phyloP scores from a whole-genome alignment of 2,329 filamentous ascomycete species.

The Tolypocladium ovalisporum region DNA sequence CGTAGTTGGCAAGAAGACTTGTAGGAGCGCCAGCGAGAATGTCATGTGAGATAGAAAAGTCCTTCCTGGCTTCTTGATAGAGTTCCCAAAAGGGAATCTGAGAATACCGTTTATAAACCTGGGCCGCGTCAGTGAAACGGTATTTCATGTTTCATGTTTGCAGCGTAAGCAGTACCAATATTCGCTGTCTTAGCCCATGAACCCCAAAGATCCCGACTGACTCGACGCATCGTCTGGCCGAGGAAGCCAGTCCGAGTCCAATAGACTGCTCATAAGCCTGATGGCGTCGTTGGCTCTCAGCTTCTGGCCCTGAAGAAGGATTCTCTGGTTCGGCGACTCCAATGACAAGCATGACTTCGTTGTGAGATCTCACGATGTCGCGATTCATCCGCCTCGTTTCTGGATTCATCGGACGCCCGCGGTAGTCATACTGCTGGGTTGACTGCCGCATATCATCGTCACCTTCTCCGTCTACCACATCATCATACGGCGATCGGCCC shows the following conservation, averaged over 20 bases:
- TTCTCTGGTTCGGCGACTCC: constrained; percentile 50
- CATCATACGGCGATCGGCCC: constrained; percentile 51
- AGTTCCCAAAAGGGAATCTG: constrained; percentile 37
- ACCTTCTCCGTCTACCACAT: constrained; percentile 39
- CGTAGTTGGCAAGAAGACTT: constrained; percentile 15
- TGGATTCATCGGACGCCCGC: constrained; percentile 44
- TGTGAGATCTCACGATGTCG: constrained; percentile 48
- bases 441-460: constrained; percentile 28
- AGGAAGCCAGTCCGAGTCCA: constrained; percentile 26
- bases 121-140: constrained; percentile 4
- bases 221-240: constrained; percentile 21
- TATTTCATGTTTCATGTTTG: neutral
- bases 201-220: constrained; percentile 40
- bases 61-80: constrained; percentile 13
- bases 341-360: constrained; percentile 53
- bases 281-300: constrained; percentile 31
- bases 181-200: constrained; percentile 40
- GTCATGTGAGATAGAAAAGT: constrained; percentile 18
- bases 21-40: constrained; percentile 22
- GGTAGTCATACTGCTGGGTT: constrained; percentile 40
- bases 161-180: constrained; percentile 29
- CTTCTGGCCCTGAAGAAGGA: constrained; percentile 24
- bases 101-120: constrained; percentile 43
- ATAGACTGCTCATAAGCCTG: constrained; percentile 35
- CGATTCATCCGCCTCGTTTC: constrained; percentile 44